phyloP scores from a whole-genome alignment of 306 rosid genomes.

The Medicago truncatula region DNA sequence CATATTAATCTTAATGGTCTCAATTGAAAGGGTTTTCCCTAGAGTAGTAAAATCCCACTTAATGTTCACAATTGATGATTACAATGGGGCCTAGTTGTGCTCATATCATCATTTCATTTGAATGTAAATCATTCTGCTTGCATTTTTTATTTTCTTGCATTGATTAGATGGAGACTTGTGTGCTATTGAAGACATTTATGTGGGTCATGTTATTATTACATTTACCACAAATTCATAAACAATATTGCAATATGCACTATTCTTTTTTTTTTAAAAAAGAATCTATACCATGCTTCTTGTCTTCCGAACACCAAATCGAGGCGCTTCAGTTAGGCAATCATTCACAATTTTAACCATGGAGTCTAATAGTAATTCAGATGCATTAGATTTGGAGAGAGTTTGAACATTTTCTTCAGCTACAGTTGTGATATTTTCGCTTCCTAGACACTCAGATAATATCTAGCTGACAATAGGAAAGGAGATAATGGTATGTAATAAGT shows the following conservation, averaged over 20 bases:
- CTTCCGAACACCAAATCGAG: too few relatives aligned
- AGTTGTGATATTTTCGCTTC: fast-evolving
- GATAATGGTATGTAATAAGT: too few relatives aligned
- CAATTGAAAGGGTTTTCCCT: conserved; percentile 4
- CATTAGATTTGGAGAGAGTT: too few relatives aligned
- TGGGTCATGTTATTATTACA: neutral
- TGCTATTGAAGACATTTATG: conserved; percentile 11
- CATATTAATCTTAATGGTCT: conserved; percentile 13
- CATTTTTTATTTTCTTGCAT: neutral
- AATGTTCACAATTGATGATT: conserved; percentile 6
- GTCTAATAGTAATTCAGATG: too few relatives aligned
- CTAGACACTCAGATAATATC: too few relatives aligned
- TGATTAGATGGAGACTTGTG: conserved; percentile 18
- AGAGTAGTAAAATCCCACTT: conserved; percentile 10
- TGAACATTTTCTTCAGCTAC: too few relatives aligned
- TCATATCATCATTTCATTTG: conserved; percentile 13
- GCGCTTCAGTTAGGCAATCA: too few relatives aligned
- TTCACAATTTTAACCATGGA: too few relatives aligned
- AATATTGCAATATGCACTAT: neutral
- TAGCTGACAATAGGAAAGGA: too few relatives aligned
- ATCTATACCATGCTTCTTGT: neutral
- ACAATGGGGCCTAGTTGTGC: neutral
- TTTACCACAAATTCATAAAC: conserved; percentile 21
- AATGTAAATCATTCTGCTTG: neutral
- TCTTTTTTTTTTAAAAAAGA: neutral